phyloP scores from a whole-genome alignment of 345 rosid genomes.

The Sisymbrium altissimum region DNA sequence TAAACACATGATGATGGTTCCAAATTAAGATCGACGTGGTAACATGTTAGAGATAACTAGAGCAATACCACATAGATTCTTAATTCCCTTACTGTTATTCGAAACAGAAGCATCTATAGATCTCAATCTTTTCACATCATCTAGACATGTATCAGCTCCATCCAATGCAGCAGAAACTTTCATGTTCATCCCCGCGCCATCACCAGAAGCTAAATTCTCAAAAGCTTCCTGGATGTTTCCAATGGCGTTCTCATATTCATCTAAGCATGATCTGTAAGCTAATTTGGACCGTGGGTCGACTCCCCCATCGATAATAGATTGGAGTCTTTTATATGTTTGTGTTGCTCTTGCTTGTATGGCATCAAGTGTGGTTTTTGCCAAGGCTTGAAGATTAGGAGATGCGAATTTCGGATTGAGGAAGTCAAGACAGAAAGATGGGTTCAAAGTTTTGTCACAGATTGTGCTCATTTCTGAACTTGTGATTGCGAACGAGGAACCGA shows the following conservation, averaged over 20 bases:
- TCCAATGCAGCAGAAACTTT: constrained; percentile 31
- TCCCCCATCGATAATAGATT: constrained; percentile 25
- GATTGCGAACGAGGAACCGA: constrained; percentile 31
- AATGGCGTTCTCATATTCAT: constrained; percentile 6
- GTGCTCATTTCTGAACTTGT: constrained; percentile 18
- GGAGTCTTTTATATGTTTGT: constrained; percentile 18
- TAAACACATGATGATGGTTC: constrained; percentile 9
- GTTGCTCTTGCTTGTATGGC: constrained; percentile 18
- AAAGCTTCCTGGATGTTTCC: constrained; percentile 22
- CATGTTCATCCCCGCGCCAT: constrained; percentile 21
- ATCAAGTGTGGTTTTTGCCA: constrained; percentile 28
- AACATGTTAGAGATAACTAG: constrained; percentile 36
- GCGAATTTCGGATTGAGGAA: constrained; percentile 22
- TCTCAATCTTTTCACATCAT: constrained; percentile 27
- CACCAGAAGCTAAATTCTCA: constrained; percentile 28
- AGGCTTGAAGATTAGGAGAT: constrained; percentile 28
- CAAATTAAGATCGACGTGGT: constrained; percentile 25
- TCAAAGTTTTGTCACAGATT: constrained; percentile 30
- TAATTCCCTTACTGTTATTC: constrained; percentile 22
- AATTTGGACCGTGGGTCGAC: constrained; percentile 30
- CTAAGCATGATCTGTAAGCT: constrained; percentile 30
- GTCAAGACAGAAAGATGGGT: constrained; percentile 26
- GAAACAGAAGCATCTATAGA: constrained; percentile 26
- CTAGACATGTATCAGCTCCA: constrained; percentile 33
- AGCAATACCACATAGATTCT: constrained; percentile 31